These are phyloP conservation scores for Cytospora chrysosperma DNA, from an alignment of 2,329 filamentous ascomycete genomes.

Conservation along the genomic window DNA sequence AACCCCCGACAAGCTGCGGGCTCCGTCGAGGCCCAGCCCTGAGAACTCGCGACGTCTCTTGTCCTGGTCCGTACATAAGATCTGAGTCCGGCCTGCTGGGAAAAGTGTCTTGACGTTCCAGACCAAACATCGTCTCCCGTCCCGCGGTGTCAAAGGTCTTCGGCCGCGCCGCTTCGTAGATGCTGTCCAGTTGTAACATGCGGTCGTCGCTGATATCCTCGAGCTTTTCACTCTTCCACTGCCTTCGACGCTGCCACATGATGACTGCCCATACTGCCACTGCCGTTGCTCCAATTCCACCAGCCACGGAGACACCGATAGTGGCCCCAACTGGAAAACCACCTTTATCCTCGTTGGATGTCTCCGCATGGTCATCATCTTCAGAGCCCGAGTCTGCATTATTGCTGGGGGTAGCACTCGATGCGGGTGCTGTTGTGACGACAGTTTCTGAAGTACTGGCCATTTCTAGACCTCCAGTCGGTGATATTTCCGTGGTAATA, in stretches of 20 bases:
- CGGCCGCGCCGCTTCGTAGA: conserved; percentile 3
- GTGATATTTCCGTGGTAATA: background rate
- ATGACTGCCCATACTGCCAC: conserved; percentile 8
- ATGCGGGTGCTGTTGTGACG: background rate
- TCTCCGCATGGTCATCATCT: background rate
- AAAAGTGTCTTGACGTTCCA: background rate
- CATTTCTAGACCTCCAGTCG: background rate
- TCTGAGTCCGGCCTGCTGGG: background rate
- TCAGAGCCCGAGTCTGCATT: background rate
- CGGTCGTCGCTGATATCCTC: conserved; percentile 13
- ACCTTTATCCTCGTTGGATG: background rate
- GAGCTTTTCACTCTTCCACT: conserved; percentile 8
- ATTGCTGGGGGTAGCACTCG: background rate
- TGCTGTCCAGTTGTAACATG: conserved; percentile 10
- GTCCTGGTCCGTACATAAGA: conserved; percentile 5
- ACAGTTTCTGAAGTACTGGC: background rate
- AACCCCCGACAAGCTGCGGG: conserved; percentile 1
- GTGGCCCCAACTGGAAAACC: conserved; percentile 10
- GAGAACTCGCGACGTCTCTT: conserved; percentile 8
- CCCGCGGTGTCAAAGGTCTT: conserved; percentile 10
- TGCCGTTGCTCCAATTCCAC: conserved; percentile 4
- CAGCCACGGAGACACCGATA: conserved; percentile 5
- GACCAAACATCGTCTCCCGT: background rate
- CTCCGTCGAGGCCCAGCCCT: conserved; percentile 14
- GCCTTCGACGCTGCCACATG: conserved; percentile 10